Conservation (phyloP, 2,329 filamentous ascomycete genomes). For the Eutypella sp. region DNA sequence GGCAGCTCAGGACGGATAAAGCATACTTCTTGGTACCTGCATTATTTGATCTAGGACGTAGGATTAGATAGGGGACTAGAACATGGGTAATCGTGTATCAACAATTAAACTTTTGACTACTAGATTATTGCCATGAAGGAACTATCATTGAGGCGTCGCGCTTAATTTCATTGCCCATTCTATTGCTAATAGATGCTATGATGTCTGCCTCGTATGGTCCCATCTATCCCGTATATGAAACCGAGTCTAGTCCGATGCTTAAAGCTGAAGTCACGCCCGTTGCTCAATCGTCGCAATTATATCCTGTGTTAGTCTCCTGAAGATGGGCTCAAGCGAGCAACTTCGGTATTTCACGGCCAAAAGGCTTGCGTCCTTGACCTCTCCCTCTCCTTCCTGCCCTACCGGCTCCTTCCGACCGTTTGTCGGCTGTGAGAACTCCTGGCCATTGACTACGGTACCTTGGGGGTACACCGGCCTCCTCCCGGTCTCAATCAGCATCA, state of each 20-base stretch:
- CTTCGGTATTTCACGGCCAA: conserved; percentile 68
- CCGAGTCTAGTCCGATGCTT: not conserved
- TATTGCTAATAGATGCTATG: not conserved
- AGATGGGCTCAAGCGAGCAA: conserved; percentile 67
- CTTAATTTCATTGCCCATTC: too few species aligned
- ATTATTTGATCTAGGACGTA: too few species aligned
- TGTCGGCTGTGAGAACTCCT: conserved; percentile 42
- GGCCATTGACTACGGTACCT: conserved; percentile 58
- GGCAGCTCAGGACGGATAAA: too few species aligned
- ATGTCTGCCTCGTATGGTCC: not conserved
- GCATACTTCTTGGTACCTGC: too few species aligned
- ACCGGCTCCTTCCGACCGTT: conserved; percentile 19
- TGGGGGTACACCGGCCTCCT: conserved; percentile 61
- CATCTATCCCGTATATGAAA: not conserved
- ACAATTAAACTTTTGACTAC: too few species aligned
- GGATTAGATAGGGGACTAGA: too few species aligned
- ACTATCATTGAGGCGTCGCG: too few species aligned
- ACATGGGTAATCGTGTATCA: too few species aligned
- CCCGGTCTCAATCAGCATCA: conserved; percentile 76
- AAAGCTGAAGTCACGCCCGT: conserved; percentile 10
- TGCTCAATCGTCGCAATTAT: conserved; percentile 35
- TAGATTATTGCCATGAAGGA: too few species aligned
- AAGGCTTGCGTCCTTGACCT: conserved; percentile 33
- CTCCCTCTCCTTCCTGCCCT: conserved; percentile 11
- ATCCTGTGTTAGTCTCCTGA: conserved; percentile 57